A percentile compares a stretch with the other conserved stretches of the same genome.
Conservation (phyloP, 2,329 filamentous ascomycete species). For the Xylaria sp. region DNA sequence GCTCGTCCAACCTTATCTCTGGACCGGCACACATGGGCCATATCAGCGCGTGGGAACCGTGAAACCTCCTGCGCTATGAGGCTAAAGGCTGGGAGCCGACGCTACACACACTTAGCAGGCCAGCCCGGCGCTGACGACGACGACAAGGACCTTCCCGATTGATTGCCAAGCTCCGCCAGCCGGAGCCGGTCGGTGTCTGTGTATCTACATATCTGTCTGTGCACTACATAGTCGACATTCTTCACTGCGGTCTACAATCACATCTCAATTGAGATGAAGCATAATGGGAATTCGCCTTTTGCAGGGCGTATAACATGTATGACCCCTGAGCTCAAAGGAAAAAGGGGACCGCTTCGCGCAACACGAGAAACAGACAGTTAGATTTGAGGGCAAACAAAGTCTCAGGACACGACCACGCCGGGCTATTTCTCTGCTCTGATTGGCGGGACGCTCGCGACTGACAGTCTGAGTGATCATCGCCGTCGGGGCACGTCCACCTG, state of each 20-base stretch:
- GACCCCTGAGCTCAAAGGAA: conserved; percentile 10
- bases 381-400: background rate
- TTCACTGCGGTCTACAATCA: background rate
- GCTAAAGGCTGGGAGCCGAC: background rate
- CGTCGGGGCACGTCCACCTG: conserved; percentile 27
- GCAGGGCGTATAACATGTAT: background rate
- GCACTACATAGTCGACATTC: background rate
- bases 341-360: background rate
- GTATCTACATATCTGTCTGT: background rate
- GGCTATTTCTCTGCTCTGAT: conserved; percentile 21
- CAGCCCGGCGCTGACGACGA: conserved; percentile 25
- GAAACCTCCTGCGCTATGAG: conserved; percentile 18
- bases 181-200: conserved; percentile 3
- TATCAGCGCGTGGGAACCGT: conserved; percentile 15
- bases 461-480: conserved; percentile 22
- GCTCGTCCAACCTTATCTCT: conserved; percentile 26
- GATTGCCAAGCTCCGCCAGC: conserved; percentile 14
- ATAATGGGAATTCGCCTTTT: background rate
- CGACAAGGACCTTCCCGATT: conserved; percentile 33
- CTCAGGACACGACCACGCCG: conserved; percentile 12
- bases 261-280: background rate
- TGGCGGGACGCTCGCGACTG: conserved; percentile 5
- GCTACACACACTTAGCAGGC: conserved; percentile 7
- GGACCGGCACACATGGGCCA: conserved; percentile 15
- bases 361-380: background rate